Evolutionary conservation across 768 basidiomycete species (phyloP), one percentile per base, ranked within the genome.

Genomic region (Pholiota molesta): DNA sequence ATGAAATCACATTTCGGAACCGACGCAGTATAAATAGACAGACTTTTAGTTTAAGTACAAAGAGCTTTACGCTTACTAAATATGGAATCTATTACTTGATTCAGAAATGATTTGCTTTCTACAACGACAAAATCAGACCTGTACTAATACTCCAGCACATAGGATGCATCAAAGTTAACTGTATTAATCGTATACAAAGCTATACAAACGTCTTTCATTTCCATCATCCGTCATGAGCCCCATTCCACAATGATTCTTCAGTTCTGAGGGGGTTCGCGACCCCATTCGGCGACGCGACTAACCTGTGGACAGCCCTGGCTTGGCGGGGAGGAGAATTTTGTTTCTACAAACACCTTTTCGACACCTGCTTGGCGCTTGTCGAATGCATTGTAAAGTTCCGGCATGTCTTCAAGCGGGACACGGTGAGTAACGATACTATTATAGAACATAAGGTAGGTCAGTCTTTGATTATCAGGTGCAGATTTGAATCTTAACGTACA

Each of bases 331-430:
- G 79, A 79, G 64, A 83, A 84, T 68, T 83, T 78, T 16, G 91
- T 92, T 76, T 90, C 79, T 5, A 94, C 87, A 66, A 92, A 92
- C 1, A 90, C 89, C 73, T 91, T 91, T 71, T 85, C 78, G 7
- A 91, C 83, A 3, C 89, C 88, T 8, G 62, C 67, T 39, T 69
- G 37, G 19, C 86, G 81, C 61, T 82, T 78, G 70, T 91, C 87
- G 65, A 92, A 90, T 3, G 84, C 83, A 9, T 71, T 73, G 70
- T 92, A 92, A 1, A 91, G 75, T 61, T 83, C 80, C 7, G 82
- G 78, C 78, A 86, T 81, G 62, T 92, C 89, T 29, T 91, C 88
- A n/a, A 92, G 62, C 0, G 81, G 76, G 2, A 88, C 83, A 37
- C 86, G 81, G 69, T 87, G 85, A 0, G 83, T 81, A 29, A 87